Conservation (phyloP, 1,284 basidiomycete species). For the Phellopilus nigrolimitatus region DNA sequence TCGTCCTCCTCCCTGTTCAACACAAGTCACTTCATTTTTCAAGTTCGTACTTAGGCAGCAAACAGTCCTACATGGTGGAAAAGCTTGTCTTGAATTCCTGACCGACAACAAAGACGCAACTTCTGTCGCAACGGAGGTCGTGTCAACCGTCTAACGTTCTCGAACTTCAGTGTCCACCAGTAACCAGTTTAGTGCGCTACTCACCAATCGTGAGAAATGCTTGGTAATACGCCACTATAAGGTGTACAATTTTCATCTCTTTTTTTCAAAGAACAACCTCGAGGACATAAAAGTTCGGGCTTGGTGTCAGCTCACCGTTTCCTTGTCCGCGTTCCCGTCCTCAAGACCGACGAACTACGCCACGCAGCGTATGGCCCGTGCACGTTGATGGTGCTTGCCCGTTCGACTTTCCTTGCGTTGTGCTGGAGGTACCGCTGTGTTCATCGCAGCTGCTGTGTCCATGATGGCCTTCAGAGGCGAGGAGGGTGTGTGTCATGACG, state of each 20-base stretch:
- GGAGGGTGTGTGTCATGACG: slow-evolving; percentile 2
- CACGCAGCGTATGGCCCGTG: slow-evolving; percentile 9
- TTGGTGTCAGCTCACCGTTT: slow-evolving; percentile 14
- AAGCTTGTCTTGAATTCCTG: no score
- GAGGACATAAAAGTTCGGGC: slow-evolving; percentile 22
- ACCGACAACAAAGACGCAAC: no score
- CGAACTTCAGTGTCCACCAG: neutral
- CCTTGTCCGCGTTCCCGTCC: slow-evolving; percentile 22
- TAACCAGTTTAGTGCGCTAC: slow-evolving; percentile 1
- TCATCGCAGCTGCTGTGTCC: slow-evolving; percentile 13
- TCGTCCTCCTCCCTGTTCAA: slow-evolving; percentile 20
- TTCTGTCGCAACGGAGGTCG: no score
- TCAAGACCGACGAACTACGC: slow-evolving; percentile 17
- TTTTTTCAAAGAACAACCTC: slow-evolving; percentile 14
- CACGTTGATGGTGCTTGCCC: neutral
- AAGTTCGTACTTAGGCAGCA: no score
- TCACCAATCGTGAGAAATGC: slow-evolving; percentile 9
- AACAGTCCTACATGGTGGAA: no score
- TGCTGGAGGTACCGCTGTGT: slow-evolving; percentile 13
- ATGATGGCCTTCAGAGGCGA: slow-evolving; percentile 10
- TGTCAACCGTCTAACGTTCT: no score
- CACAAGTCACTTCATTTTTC: neutral
- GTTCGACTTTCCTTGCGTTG: slow-evolving; percentile 2
- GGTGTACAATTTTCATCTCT: neutral
- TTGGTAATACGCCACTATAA: slow-evolving; percentile 1